Evolutionary conservation across 768 basidiomycete species (phyloP).

Genomic region (Neoboletus magnificus): DNA sequence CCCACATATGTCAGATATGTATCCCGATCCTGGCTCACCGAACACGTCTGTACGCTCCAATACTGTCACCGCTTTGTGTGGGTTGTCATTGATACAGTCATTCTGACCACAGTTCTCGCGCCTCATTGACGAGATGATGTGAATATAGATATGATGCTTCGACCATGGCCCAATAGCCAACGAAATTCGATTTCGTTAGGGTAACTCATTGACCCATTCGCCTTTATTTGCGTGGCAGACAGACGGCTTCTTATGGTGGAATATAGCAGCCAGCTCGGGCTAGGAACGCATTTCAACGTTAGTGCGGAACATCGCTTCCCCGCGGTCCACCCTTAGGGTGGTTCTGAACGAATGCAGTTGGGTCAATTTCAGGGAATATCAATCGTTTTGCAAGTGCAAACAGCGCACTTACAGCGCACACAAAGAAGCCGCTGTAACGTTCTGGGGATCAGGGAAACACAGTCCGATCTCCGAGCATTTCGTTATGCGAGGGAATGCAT

Average conservation of each 20-base stretch:
- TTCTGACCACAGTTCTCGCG: not conserved
- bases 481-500: not conserved
- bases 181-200: not conserved
- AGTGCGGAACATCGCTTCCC: not conserved
- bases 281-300: not conserved
- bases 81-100: not conserved
- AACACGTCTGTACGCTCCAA: not conserved
- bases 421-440: not conserved
- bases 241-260: not conserved
- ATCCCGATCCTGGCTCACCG: not conserved
- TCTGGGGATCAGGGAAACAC: not conserved
- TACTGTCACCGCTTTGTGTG: not conserved
- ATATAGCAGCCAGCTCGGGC: not conserved
- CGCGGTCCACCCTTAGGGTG: not conserved
- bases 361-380: not conserved
- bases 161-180: not conserved
- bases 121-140: not conserved
- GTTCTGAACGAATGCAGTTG: not conserved
- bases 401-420: no score
- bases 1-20: not conserved
- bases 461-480: not conserved
- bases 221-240: not conserved
- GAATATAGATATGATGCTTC: not conserved
- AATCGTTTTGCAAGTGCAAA: no score
- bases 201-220: not conserved